These are phyloP conservation scores for Artemisia argyi DNA, from an alignment of 129 eudicot genomes.

Conservation along the genomic window DNA sequence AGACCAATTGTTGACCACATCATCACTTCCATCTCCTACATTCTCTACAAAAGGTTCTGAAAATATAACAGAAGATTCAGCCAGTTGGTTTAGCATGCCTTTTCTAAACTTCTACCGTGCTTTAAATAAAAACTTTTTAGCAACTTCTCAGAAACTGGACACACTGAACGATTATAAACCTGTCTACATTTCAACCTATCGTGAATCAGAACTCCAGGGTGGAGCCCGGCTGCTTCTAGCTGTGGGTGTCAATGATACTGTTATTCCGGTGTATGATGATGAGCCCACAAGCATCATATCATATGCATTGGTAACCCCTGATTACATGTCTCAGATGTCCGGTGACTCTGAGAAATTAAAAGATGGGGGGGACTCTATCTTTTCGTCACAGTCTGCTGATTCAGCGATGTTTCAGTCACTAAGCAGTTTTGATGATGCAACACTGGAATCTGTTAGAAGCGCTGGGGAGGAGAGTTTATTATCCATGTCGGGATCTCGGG, in stretches of 20 bases:
- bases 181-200: conserved; percentile 61
- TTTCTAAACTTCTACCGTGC: conserved; percentile 74
- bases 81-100: conserved; percentile 82
- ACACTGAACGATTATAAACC: conserved; percentile 63
- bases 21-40: conserved; percentile 45
- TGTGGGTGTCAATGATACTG: conserved; percentile 71
- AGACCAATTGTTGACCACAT: conserved; percentile 18
- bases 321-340: conserved; percentile 62
- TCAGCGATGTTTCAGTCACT: conserved; percentile 49
- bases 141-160: conserved; percentile 60
- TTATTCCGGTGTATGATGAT: conserved; percentile 87
- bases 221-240: conserved; percentile 70
- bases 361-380: conserved; percentile 52
- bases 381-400: conserved; percentile 59
- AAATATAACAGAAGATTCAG: conserved; percentile 47
- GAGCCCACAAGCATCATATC: conserved; percentile 97
- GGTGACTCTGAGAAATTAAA: conserved; percentile 42
- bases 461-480: conserved; percentile 67
- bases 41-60: conserved; percentile 52
- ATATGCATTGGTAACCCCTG: conserved; percentile 61
- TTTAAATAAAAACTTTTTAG: conserved; percentile 55
- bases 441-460: conserved; percentile 54
- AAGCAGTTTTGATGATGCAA: conserved; percentile 54
- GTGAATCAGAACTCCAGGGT: conserved; percentile 62
- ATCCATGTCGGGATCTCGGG: conserved; percentile 61